phyloP scores from a whole-genome alignment of 2,329 filamentous ascomycete species.

The Arthrobotrys sphaeroides region DNA sequence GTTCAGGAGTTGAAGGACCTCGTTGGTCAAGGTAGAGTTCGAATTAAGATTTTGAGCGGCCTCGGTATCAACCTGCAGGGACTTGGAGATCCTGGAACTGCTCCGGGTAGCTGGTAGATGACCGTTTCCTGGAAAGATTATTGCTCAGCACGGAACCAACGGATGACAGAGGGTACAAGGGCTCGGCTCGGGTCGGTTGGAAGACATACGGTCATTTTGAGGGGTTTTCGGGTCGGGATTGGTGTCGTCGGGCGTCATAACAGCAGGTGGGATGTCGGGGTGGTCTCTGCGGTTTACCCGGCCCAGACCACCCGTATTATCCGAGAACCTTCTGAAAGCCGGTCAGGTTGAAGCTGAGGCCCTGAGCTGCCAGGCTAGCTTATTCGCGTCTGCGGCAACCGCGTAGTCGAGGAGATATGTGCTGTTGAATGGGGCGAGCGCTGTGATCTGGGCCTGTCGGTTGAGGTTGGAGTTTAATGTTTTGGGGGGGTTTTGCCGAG shows the following conservation, averaged over 20 bases:
- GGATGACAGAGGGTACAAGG: neutral
- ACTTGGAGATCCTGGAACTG: conserved; percentile 37
- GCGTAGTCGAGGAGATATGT: conserved; percentile 55
- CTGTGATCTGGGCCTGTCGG: conserved; percentile 38
- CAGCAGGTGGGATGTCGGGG: conserved; percentile 33
- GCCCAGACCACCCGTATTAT: conserved; percentile 53
- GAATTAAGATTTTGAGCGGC: conserved; percentile 41
- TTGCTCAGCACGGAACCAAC: conserved; percentile 44
- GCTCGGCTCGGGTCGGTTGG: neutral
- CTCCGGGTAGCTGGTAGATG: conserved; percentile 48
- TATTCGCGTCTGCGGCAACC: conserved; percentile 34
- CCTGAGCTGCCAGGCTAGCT: conserved; percentile 34
- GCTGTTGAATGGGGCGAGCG: conserved; percentile 33
- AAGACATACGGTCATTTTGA: conserved; percentile 51
- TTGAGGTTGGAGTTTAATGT: conserved; percentile 52
- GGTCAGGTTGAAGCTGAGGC: conserved; percentile 12
- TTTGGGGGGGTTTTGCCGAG: conserved; percentile 50
- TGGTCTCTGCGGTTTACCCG: conserved; percentile 47
- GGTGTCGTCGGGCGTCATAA: conserved; percentile 51
- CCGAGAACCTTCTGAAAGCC: conserved; percentile 7
- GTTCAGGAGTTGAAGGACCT: conserved; percentile 30
- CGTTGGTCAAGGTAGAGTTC: conserved; percentile 17
- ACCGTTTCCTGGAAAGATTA: conserved; percentile 46
- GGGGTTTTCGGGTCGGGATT: conserved; percentile 48
- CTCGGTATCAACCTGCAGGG: conserved; percentile 44